Evolutionary conservation across 441 rosid genomes (phyloP), one percentile per base, ranked within the genome.

Genomic region (Flueggea neowawraea): DNA sequence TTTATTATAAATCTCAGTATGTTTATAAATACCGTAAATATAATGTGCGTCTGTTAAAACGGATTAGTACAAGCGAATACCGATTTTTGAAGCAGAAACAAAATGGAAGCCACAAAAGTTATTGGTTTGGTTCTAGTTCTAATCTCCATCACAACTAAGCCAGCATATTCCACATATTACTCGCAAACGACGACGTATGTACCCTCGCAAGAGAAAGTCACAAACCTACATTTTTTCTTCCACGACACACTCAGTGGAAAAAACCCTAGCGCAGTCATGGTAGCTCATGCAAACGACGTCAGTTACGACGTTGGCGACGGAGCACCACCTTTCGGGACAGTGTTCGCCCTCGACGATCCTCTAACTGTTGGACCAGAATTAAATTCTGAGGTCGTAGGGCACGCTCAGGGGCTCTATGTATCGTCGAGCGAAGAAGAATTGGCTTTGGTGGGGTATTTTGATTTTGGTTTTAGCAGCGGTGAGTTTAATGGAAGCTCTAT

Each of bases 401-500:
- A 69, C 15, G 81, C 81, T 0, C 80, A 72, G 6, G 90, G 93
- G 16, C 47, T 84, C 54, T 80, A 76, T 16, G 74, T 78, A 0
- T 73, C 78, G 0, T 60, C 69, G 0, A 55, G 78, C 43, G 63
- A 52, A 54, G 73, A 70, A 14, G 31, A 9, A 4, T 47, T 75
- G 16, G 33, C 75, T 16, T 68, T 87, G 4, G 74, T 84, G 31
- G 54, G 57, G 58, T 78, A 68, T 32, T 54, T 62, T 1, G 87
- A 79, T 71, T 78, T 82, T 16, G 78, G 73, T 3, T 84, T 87
- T 53, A 75, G 77, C 2, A 14, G 22, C 9, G 85, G 80, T 0
- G 57, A 60, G 13, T 76, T 67, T 11, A 79, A 78, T 2, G 85
- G 86, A 0, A 84, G 84, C 61, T 77, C 86, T 3, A 60, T 87